A percentile compares a stretch with the other conserved stretches of the same genome.
phyloP scores from a whole-genome alignment of 1,139 yeast species.

The Schwanniomyces etchellsii region DNA sequence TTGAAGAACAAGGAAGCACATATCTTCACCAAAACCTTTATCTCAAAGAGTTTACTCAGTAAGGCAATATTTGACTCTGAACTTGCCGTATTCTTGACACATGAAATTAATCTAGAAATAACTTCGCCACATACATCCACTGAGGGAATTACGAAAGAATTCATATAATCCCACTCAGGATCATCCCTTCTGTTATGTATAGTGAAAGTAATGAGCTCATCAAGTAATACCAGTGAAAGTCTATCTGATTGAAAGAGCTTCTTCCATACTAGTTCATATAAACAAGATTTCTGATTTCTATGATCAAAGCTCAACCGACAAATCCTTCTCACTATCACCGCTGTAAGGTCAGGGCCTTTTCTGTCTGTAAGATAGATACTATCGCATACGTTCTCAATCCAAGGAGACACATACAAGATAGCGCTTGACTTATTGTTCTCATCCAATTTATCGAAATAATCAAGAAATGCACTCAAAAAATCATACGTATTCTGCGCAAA shows the following conservation, averaged over 20 bases:
- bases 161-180: conserved; percentile 53
- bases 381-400: conserved; percentile 68
- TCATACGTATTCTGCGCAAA: conserved; percentile 61
- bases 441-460: conserved; percentile 44
- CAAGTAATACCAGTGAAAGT: conserved; percentile 53
- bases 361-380: conserved; percentile 51
- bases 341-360: conserved; percentile 56
- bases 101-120: conserved; percentile 45
- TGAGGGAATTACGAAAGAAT: conserved; percentile 68
- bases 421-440: conserved; percentile 30
- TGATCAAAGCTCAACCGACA: conserved; percentile 58
- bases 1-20: conserved; percentile 70
- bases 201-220: conserved; percentile 70
- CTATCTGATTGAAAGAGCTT: conserved; percentile 57
- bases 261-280: conserved; percentile 64
- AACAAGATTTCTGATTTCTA: conserved; percentile 25
- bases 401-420: conserved; percentile 60
- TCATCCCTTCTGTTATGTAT: conserved; percentile 73
- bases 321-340: conserved; percentile 58
- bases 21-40: conserved; percentile 62
- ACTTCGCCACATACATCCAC: conserved; percentile 68
- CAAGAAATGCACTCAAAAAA: conserved; percentile 57
- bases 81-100: conserved; percentile 46
- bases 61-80: conserved; percentile 52
- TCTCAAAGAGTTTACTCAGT: conserved; percentile 65